Conservation (phyloP, 176 grass and related monocot species). For the Pontederia crassipes region DNA sequence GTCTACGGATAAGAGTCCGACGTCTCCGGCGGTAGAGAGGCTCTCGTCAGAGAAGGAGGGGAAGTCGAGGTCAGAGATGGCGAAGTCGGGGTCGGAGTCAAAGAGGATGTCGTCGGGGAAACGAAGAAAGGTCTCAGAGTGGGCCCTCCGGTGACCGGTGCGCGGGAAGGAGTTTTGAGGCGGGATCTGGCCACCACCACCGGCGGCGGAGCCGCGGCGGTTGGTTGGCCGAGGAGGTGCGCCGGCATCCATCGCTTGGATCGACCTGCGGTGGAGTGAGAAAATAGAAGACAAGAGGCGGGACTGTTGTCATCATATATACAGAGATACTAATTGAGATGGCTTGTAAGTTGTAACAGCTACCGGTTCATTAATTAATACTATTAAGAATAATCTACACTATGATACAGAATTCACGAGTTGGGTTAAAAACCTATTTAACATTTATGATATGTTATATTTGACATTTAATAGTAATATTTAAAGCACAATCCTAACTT, state of each 20-base stretch:
- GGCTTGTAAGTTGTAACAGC: too few relatives aligned
- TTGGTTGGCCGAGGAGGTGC: not conserved
- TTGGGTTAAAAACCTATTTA: too few relatives aligned
- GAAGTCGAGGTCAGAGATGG: constrained; percentile 81
- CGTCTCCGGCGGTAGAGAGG: constrained; percentile 22
- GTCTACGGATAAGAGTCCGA: not conserved
- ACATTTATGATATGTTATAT: too few relatives aligned
- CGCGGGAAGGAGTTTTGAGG: constrained; percentile 26
- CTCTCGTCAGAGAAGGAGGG: constrained; percentile 80
- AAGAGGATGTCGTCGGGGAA: constrained; percentile 74
- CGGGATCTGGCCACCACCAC: constrained; percentile 19
- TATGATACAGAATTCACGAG: too few relatives aligned
- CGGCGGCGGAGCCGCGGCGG: not conserved
- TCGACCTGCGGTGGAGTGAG: not conserved
- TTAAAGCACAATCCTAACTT: too few relatives aligned
- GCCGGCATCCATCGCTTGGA: not conserved
- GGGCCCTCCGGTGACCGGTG: constrained; percentile 46
- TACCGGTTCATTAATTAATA: too few relatives aligned
- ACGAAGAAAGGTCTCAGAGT: constrained; percentile 82
- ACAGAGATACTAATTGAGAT: too few relatives aligned
- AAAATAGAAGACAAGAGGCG: too few relatives aligned
- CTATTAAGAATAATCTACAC: too few relatives aligned
- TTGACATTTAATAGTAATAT: too few relatives aligned
- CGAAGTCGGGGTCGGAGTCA: constrained; percentile 65
- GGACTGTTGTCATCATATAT: too few relatives aligned